These are phyloP conservation scores for Aureobasidium sp. DNA, from an alignment of 2,329 filamentous ascomycete genomes.

Conservation along the genomic window DNA sequence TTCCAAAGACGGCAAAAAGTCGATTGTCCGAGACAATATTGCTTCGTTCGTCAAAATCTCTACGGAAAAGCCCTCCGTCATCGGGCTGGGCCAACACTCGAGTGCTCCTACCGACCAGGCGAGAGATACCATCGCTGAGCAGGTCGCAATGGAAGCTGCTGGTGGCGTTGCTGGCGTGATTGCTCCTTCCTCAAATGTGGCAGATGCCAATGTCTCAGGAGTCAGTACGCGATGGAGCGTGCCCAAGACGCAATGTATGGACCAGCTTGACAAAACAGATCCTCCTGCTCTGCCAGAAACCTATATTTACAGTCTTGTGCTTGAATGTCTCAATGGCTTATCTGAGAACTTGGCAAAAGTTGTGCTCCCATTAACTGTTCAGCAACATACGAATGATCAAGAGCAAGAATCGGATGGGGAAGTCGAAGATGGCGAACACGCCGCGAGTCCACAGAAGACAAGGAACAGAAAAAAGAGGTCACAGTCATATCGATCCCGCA, in stretches of 20 bases:
- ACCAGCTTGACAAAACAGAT: slow-evolving; percentile 88
- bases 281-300: slow-evolving; percentile 78
- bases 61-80: slow-evolving; percentile 80
- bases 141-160: slow-evolving; percentile 73
- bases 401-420: slow-evolving; percentile 30
- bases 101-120: slow-evolving; percentile 62
- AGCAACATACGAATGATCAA: slow-evolving; percentile 29
- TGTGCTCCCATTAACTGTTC: slow-evolving; percentile 81
- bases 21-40: slow-evolving; percentile 72
- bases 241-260: slow-evolving; percentile 78
- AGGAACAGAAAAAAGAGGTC: slow-evolving; percentile 41
- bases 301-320: slow-evolving; percentile 81
- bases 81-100: slow-evolving; percentile 83
- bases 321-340: slow-evolving; percentile 81
- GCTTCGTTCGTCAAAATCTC: slow-evolving; percentile 86
- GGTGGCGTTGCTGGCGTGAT: slow-evolving; percentile 84
- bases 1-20: slow-evolving; percentile 58
- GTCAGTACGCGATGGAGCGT: slow-evolving; percentile 91
- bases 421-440: slow-evolving; percentile 31
- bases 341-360: slow-evolving; percentile 92
- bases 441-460: slow-evolving; percentile 24
- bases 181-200: slow-evolving; percentile 57
- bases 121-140: slow-evolving; percentile 57
- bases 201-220: slow-evolving; percentile 58
- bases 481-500: slow-evolving; percentile 62